phyloP scores from a whole-genome alignment of 2,329 filamentous ascomycete species.

The Sclerotinia sclerotiorum region DNA sequence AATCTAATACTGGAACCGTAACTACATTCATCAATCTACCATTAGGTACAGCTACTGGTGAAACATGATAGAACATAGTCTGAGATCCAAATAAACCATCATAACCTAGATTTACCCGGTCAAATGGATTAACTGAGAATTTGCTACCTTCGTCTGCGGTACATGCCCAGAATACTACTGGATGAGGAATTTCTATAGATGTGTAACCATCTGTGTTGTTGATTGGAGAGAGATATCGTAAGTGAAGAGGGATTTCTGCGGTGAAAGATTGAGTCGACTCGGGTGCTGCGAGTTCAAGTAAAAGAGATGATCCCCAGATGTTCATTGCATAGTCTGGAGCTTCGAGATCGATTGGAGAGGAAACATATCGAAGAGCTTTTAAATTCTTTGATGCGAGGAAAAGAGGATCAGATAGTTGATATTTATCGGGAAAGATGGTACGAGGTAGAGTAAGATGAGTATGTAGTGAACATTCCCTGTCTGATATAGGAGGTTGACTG shows the following conservation, averaged over 20 bases:
- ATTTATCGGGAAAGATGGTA: conserved; percentile 79
- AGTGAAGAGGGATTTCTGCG: conserved; percentile 74
- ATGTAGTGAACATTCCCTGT: conserved; percentile 68
- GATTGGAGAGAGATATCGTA: conserved; percentile 74
- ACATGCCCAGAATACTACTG: conserved; percentile 89
- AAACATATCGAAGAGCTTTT: conserved; percentile 63
- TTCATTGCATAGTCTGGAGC: conserved; percentile 78
- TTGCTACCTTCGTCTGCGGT: conserved; percentile 63
- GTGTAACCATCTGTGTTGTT: conserved; percentile 50
- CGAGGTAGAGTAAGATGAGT: conserved; percentile 82
- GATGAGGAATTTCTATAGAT: conserved; percentile 68
- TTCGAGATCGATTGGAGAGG: conserved; percentile 82
- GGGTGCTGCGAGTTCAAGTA: conserved; percentile 69
- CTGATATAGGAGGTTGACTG: conserved; percentile 48
- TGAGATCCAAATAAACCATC: conserved; percentile 73
- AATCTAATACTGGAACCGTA: conserved; percentile 64
- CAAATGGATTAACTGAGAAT: conserved; percentile 79
- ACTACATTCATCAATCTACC: conserved; percentile 53
- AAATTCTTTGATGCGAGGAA: conserved; percentile 83
- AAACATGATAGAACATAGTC: conserved; percentile 81
- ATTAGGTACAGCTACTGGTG: conserved; percentile 44
- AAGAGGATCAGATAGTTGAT: conserved; percentile 74
- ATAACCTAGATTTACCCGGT: conserved; percentile 80
- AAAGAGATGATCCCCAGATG: conserved; percentile 75
- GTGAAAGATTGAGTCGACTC: conserved; percentile 52